Conservation (phyloP, 352 stramenopile species). For the Plasmopara viticola region DNA sequence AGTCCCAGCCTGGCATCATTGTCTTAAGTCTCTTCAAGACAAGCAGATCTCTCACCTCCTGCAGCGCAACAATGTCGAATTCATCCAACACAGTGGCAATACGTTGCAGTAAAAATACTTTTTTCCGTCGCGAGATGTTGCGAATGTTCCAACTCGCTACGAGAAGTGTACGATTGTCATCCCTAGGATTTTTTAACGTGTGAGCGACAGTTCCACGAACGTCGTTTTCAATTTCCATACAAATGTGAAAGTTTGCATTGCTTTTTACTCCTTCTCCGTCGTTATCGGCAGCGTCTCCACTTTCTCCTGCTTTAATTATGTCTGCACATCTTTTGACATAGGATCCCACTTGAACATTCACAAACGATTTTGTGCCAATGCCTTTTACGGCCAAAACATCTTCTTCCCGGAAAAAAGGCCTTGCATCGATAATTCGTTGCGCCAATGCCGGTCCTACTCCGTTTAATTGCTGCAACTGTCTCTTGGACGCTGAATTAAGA, state of each 20-base stretch:
- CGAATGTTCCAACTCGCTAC: constrained; percentile 72
- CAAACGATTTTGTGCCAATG: constrained; percentile 36
- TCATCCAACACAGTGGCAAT: constrained; percentile 42
- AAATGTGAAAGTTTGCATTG: constrained; percentile 24
- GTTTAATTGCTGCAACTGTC: constrained; percentile 32
- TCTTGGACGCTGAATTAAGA: constrained; percentile 37
- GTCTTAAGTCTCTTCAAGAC: constrained; percentile 55
- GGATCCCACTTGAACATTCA: constrained; percentile 28
- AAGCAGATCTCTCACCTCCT: constrained; percentile 57
- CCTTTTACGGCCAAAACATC: constrained; percentile 45
- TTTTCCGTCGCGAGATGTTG: constrained; percentile 51
- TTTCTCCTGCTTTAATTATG: not conserved
- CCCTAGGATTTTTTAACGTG: not conserved
- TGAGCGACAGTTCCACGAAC: constrained; percentile 35
- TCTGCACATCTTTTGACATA: constrained; percentile 10
- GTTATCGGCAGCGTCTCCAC: not conserved
- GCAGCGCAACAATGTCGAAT: constrained; percentile 66
- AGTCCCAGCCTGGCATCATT: constrained; percentile 52
- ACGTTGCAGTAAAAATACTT: constrained; percentile 30
- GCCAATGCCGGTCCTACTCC: constrained; percentile 37
- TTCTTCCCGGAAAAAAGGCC: constrained; percentile 44
- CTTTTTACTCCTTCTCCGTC: not conserved
- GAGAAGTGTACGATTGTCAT: constrained; percentile 24
- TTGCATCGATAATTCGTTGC: constrained; percentile 33
- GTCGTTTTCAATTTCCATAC: constrained; percentile 25